Base-by-base conservation (phyloP, 2,329 filamentous ascomycete species). In the Mycosphaerella sp. region DNA sequence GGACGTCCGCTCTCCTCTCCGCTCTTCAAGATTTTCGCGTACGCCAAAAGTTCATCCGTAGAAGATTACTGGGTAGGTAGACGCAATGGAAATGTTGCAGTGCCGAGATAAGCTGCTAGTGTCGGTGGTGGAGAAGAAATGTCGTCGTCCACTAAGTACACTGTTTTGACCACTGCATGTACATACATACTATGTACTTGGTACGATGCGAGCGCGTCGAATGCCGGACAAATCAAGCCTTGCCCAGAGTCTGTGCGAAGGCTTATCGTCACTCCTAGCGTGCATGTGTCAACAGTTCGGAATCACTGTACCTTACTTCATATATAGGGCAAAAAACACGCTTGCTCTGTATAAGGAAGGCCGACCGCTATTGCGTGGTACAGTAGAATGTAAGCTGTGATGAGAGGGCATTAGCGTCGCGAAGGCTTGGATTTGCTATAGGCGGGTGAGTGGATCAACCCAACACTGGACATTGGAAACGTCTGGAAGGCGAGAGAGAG, bases 351-450 rank as follows among this genome's bases (percentile, higher is more conserved):
- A 36, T 42, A 21, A 45, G 48, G 32, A 51, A 45, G 48, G 32
- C 32, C 12, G 42, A 7, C 26, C 26, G 26, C 26, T 29, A 29
- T 29, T 4, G 26, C 26, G 4, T 34, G 36, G 4, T 34, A 26
- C 21, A 6, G 7, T 38, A 11, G 10, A 4, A 36, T 36, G 32
- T 12, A 36, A 44, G 10, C 12, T 39, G 48, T 11, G 31, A 32
- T 17, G 48, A 51, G 43, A 17, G 36, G 17, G 48, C 48, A 43
- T 14, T 44, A 51, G 48, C 41, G 39, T 31, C n/a, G 34, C 38
- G 23, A 17, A 41, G n/a, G 29, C 29, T 32, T 34, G 3, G 12
- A 10, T 4, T 6, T 26, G 26, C 34, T 5, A 2, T 36, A 8
- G 34, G 41, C 42, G 45, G 31, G 42, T 32, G 8, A 41, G 45